Conservation (phyloP, 2,329 filamentous ascomycete species). For the Parastagonospora nodorum region DNA sequence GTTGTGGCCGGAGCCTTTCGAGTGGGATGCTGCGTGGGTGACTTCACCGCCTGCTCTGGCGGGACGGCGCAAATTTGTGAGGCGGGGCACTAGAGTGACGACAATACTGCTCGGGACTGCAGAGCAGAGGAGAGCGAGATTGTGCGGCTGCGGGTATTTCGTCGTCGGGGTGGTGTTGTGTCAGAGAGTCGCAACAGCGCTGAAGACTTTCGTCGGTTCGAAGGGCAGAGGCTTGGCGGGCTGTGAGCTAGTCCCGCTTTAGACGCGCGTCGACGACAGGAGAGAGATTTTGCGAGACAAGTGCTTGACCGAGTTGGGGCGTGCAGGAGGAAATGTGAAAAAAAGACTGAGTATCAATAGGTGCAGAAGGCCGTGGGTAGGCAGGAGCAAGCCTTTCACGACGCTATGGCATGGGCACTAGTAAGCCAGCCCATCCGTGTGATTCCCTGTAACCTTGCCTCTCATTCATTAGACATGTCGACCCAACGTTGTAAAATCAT, state of each 20-base stretch:
- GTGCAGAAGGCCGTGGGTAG: background rate
- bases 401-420: background rate
- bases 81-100: constrained; percentile 19
- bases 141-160: constrained; percentile 19
- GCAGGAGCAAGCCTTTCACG: constrained; percentile 1
- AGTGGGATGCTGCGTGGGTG: constrained; percentile 40
- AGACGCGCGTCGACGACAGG: constrained; percentile 21
- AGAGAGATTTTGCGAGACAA: background rate
- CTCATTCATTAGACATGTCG: background rate
- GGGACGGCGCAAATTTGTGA: constrained; percentile 14
- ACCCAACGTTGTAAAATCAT: background rate
- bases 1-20: constrained; percentile 42
- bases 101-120: constrained; percentile 24
- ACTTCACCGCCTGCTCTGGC: constrained; percentile 46
- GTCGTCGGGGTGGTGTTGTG: constrained; percentile 30
- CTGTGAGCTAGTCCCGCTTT: constrained; percentile 18
- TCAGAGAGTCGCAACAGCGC: constrained; percentile 34
- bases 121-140: constrained; percentile 27
- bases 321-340: too few relatives aligned
- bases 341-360: background rate
- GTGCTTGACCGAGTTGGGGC: too few relatives aligned
- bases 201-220: constrained; percentile 18
- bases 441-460: background rate
- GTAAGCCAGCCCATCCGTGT: background rate
- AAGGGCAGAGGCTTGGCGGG: constrained; percentile 22